Evolutionary conservation across 1,139 yeast species (phyloP).

Genomic region (Yamadazyma jaroonii): DNA sequence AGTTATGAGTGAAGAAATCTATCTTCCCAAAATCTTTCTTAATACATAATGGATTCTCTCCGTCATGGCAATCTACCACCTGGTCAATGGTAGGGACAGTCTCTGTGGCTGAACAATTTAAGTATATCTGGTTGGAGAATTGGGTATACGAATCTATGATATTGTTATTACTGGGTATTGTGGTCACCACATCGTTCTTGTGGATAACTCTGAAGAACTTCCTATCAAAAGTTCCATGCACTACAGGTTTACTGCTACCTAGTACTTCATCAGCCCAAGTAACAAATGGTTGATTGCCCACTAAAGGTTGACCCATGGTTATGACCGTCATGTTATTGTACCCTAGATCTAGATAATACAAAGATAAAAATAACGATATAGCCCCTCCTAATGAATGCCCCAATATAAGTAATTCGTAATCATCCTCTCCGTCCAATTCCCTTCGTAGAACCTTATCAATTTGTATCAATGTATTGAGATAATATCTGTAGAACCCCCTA

Average conservation of each 20-base stretch:
- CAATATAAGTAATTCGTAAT: conserved; percentile 35
- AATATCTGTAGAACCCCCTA: conserved; percentile 42
- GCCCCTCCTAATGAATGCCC: conserved; percentile 59
- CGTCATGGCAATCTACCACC: conserved; percentile 31
- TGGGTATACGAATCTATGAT: conserved; percentile 32
- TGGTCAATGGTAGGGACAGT: conserved; percentile 24
- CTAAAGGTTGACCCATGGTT: conserved; percentile 52
- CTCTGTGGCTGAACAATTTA: conserved; percentile 32
- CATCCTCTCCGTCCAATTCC: conserved; percentile 22
- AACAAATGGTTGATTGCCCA: conserved; percentile 43
- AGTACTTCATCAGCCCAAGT: conserved; percentile 35
- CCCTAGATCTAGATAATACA: conserved; percentile 37
- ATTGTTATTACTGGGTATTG: conserved; percentile 35
- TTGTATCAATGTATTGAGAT: conserved; percentile 25
- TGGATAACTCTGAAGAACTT: conserved; percentile 43
- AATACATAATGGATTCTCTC: conserved; percentile 37
- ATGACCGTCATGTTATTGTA: conserved; percentile 31
- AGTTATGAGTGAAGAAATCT: conserved; percentile 19
- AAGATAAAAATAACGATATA: conserved; percentile 37
- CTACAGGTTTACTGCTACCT: conserved; percentile 25
- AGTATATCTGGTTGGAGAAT: conserved; percentile 45
- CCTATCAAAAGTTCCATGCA: conserved; percentile 23
- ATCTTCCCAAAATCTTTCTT: conserved; percentile 28
- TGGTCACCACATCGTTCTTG: conserved; percentile 43
- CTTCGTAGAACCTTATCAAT: conserved; percentile 24